Conservation (phyloP, 768 basidiomycete species). For the Boletus rubroflammeus region DNA sequence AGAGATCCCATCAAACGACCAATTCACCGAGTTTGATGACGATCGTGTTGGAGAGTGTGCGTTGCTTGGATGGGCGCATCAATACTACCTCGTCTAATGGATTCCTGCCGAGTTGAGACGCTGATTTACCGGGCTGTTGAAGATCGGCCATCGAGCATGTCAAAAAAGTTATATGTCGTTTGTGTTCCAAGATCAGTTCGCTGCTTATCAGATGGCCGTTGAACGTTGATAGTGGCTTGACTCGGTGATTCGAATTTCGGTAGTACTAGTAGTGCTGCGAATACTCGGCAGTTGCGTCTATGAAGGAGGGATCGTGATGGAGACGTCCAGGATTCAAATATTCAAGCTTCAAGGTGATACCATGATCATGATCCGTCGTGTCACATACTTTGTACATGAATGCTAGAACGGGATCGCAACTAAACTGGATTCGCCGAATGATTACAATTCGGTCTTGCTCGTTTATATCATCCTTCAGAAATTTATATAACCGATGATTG, state of each 20-base stretch:
- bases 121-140: slow-evolving; percentile 9
- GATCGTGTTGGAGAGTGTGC: slow-evolving; percentile 52
- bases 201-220: neutral
- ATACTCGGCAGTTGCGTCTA: neutral
- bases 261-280: neutral
- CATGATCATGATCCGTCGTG: too few relatives aligned
- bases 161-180: neutral
- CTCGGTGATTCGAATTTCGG: neutral
- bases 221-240: neutral
- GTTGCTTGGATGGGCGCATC: slow-evolving; percentile 22
- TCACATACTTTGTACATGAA: neutral
- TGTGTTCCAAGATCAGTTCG: neutral
- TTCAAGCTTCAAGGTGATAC: too few relatives aligned
- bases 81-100: slow-evolving; percentile 5
- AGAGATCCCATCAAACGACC: neutral
- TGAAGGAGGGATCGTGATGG: neutral
- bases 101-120: neutral
- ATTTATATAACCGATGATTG: too few relatives aligned
- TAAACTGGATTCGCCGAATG: too few relatives aligned
- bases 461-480: neutral
- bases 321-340: neutral
- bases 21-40: slow-evolving; percentile 80
- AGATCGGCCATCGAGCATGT: slow-evolving; percentile 10
- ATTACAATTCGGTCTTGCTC: neutral
- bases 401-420: neutral